Evolutionary conservation across 768 basidiomycete species (phyloP).

Genomic region (Hirschioporus abietinus): DNA sequence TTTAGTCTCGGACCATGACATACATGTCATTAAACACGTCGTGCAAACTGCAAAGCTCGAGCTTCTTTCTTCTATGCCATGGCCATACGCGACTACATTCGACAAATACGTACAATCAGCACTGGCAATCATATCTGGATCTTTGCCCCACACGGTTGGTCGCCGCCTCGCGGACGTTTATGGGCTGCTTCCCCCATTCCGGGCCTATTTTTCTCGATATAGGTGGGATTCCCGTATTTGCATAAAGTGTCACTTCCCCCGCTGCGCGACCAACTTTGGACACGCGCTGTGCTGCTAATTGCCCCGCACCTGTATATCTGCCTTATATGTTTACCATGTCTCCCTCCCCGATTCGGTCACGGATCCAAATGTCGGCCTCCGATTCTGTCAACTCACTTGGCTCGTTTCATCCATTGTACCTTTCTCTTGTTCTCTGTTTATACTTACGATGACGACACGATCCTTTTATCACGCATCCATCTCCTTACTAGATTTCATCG

Average conservation of each 20-base stretch:
- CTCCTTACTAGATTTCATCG: neutral
- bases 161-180: neutral
- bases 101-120: neutral
- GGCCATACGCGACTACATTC: neutral
- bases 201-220: neutral
- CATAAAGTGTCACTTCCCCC: neutral
- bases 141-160: neutral
- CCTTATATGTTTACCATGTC: neutral
- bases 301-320: neutral
- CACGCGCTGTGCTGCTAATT: neutral
- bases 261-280: neutral
- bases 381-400: neutral
- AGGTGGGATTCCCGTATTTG: neutral
- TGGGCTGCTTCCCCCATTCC: neutral
- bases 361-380: too few relatives aligned
- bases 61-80: too few relatives aligned
- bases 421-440: neutral
- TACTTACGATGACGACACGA: neutral
- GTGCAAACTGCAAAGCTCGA: neutral
- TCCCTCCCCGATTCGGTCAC: neutral
- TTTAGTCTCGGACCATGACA: neutral
- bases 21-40: neutral
- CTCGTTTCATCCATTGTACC: neutral
- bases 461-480: neutral
- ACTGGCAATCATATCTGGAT: neutral